These are phyloP conservation scores for Lunularia cruciata DNA, from an alignment of 225 moss, liverwort and hornwort species.

Conservation along the genomic window DNA sequence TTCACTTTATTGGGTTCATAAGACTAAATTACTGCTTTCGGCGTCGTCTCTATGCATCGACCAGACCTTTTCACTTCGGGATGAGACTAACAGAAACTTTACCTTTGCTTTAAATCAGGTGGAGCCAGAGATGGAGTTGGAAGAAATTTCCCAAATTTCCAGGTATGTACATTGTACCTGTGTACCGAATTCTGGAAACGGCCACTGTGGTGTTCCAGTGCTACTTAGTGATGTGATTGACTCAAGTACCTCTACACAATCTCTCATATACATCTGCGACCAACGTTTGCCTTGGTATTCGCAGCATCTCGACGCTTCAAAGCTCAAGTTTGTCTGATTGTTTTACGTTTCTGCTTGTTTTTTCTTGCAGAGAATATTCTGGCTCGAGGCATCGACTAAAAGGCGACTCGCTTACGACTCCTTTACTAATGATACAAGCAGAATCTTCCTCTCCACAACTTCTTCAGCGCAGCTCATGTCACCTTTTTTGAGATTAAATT, in stretches of 20 bases:
- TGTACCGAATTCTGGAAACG: no score
- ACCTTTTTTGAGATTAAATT: constrained; percentile 1
- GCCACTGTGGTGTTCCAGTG: no score
- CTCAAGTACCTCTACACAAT: no score
- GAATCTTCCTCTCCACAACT: constrained; percentile 13
- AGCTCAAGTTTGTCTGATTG: no score
- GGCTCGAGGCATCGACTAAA: constrained; percentile 25
- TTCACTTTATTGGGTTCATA: no score
- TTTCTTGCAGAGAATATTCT: constrained; percentile 26
- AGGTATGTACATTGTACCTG: no score
- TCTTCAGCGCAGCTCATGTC: constrained; percentile 10
- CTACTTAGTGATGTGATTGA: no score
- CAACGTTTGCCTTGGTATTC: no score
- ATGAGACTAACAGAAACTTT: background rate
- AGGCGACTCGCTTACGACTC: constrained; percentile 16
- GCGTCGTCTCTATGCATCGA: no score
- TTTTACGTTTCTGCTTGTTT: background rate
- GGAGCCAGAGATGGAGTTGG: constrained; percentile 27
- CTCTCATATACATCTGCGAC: no score
- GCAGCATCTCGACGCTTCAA: no score
- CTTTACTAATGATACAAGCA: constrained; percentile 29
- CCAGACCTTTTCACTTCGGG: background rate
- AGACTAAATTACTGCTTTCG: no score
- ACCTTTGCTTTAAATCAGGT: constrained; percentile 8
- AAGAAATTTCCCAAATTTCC: constrained; percentile 8